Base-by-base conservation (phyloP, 2,329 filamentous ascomycete species). In the Balansia obtecta region DNA sequence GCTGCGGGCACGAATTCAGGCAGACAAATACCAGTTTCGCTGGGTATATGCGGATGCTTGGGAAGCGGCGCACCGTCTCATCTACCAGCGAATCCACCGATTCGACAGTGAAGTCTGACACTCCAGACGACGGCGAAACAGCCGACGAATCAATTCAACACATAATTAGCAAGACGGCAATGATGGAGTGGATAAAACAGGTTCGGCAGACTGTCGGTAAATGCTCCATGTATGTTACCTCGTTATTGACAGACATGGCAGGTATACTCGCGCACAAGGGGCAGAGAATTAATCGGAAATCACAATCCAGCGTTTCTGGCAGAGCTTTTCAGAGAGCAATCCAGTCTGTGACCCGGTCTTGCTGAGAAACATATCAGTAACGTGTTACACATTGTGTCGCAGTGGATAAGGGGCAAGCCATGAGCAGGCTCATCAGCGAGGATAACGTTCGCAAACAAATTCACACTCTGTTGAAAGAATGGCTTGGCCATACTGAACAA, bases 1-100 rank as follows among this genome's bases (percentile, higher is more conserved):
- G 40, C 52, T 66, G 34, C 57, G 63, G 9, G 58, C 61, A 1
- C 42, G 53, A 5, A 42, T 64, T n/a, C 61, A 65, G 39, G n/a
- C n/a, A 52, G 8, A 41, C 53, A 33, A 61, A 63, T 38, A 53
- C 43, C 7, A 32, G 54, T 1, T 63, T 65, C 48, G 52, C 57
- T 6, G 40, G 34, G 16, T 2, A 47, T 12, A 56, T 60, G 52
- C 50, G 47, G 12, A 9, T 20, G 3, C 16, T 46, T 27, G 54
- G 52, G 16, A 43, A 51, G 45, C 42, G 20, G 38, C 44, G 50
- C 10, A 50, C 39, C 30, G 27, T 54, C 32, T 22, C 32, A 9
- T 3, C n/a, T 10, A 20, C 13, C 2, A n/a, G 18, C n/a, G 15
- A 41, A 37, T 46, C 27, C 13, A 3, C 13, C 16, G 45, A 38